These are phyloP conservation scores for Monascus ruber DNA, from an alignment of 2,329 filamentous ascomycete species.

Conservation along the genomic window DNA sequence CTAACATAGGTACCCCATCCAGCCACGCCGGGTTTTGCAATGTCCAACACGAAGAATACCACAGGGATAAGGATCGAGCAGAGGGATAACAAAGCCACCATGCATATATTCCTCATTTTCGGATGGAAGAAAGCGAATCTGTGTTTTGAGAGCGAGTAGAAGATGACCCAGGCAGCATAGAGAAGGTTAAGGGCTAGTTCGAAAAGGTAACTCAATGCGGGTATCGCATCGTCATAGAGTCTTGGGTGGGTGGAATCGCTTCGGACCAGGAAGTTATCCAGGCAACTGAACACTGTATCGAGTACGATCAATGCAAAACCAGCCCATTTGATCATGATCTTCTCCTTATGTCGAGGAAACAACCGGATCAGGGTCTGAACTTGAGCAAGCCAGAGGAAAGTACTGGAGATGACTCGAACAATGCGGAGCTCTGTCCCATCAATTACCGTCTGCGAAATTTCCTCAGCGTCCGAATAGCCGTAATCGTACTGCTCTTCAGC, in stretches of 20 bases:
- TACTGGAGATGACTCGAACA: constrained; percentile 85
- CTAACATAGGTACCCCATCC: constrained; percentile 92
- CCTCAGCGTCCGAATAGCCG: constrained; percentile 68
- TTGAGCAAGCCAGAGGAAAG: constrained; percentile 94
- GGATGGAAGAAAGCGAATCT: constrained; percentile 83
- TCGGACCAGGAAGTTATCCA: constrained; percentile 70
- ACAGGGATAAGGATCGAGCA: constrained; percentile 77
- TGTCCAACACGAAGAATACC: constrained; percentile 87
- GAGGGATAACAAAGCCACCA: constrained; percentile 69
- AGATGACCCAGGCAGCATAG: constrained; percentile 88
- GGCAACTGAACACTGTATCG: constrained; percentile 78
- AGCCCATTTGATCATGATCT: constrained; percentile 97
- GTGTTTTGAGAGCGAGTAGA: constrained; percentile 85
- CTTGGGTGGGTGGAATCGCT: constrained; percentile 44
- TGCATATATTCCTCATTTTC: constrained; percentile 76
- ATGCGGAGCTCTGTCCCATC: constrained; percentile 77
- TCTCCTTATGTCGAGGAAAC: constrained; percentile 92
- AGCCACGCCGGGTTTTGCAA: constrained; percentile 71
- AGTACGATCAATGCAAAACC: constrained; percentile 87
- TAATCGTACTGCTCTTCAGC: constrained; percentile 68
- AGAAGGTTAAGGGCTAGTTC: constrained; percentile 75
- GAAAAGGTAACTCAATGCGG: constrained; percentile 82
- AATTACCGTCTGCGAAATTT: constrained; percentile 67
- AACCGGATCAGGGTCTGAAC: constrained; percentile 92
- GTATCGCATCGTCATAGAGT: constrained; percentile 78